Percentiles rank a stretch among this genome's conserved stretches.
Conservation (phyloP, 179 eudicot genomes). For the Sideroxylon spinosum region DNA sequence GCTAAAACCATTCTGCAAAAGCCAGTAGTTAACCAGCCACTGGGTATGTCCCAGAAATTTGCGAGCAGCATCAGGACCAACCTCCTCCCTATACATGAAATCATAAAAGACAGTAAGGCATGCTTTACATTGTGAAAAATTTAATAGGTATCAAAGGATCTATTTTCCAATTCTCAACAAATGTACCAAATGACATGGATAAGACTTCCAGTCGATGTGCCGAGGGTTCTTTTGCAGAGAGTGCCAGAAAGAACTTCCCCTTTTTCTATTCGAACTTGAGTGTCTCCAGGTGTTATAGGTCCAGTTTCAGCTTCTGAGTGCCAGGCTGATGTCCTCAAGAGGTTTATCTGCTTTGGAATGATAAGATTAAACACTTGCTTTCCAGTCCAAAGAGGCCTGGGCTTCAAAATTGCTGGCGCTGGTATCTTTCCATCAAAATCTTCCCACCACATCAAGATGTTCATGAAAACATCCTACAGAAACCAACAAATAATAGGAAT, state of each 20-base stretch:
- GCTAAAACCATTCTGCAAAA: constrained; percentile 86
- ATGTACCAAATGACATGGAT: constrained; percentile 94
- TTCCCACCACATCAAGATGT: constrained; percentile 99
- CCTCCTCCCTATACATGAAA: constrained; percentile 78
- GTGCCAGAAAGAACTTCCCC: constrained; percentile 93
- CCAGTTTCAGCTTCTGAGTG: constrained; percentile 81
- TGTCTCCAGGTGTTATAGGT: constrained; percentile 87
- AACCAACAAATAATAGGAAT: constrained; percentile 5
- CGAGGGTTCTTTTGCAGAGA: constrained; percentile 92
- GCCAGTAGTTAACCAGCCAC: constrained; percentile 99
- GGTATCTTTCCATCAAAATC: constrained; percentile 99
- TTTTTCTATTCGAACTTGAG: constrained; percentile 80
- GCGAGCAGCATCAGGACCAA: constrained; percentile 99
- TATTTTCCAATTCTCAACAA: neutral
- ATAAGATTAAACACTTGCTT: constrained; percentile 96
- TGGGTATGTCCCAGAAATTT: constrained; percentile 98
- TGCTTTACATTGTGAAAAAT: neutral
- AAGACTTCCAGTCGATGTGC: constrained; percentile 87
- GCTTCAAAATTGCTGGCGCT: constrained; percentile 90
- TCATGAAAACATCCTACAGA: constrained; percentile 94
- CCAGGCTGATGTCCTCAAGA: constrained; percentile 89
- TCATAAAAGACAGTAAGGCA: neutral
- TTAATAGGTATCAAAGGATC: neutral
- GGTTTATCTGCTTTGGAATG: constrained; percentile 96
- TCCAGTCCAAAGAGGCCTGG: constrained; percentile 99